Conservation (phyloP, 2,329 filamentous ascomycete species). For the Nigrospora sphaerica region DNA sequence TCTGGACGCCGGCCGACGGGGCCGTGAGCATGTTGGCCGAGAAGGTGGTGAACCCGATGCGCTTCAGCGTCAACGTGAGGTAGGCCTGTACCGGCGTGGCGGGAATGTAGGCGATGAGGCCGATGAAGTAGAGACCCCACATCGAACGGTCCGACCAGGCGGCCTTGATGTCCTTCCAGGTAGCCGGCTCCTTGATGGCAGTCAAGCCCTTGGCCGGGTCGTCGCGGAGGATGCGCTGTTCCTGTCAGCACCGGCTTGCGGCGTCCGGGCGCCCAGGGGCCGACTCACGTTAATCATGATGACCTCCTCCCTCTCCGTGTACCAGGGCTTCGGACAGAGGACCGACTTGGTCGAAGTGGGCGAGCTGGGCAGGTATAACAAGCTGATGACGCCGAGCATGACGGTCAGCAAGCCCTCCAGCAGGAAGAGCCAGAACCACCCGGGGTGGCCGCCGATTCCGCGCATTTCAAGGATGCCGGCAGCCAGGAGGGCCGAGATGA, state of each 20-base stretch:
- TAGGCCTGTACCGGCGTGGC: slow-evolving; percentile 40
- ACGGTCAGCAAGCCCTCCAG: slow-evolving; percentile 50
- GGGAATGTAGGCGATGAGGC: slow-evolving; percentile 41
- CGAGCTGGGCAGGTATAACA: slow-evolving; percentile 54
- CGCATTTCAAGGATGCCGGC: slow-evolving; percentile 29
- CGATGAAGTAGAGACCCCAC: slow-evolving; percentile 43
- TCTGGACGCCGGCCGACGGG: slow-evolving; percentile 48
- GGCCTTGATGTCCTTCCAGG: slow-evolving; percentile 32
- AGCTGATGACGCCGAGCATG: slow-evolving; percentile 44
- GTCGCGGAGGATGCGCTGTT: slow-evolving; percentile 38
- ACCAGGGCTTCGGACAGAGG: slow-evolving; percentile 59
- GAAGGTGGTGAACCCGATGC: slow-evolving; percentile 51
- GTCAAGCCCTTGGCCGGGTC: slow-evolving; percentile 46
- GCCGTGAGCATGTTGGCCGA: slow-evolving; percentile 57
- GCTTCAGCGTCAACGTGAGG: slow-evolving; percentile 48
- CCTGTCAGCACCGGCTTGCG: background rate
- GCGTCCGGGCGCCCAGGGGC: background rate
- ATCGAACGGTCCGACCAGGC: slow-evolving; percentile 38
- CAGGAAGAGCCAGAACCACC: slow-evolving; percentile 44
- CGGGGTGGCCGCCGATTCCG: slow-evolving; percentile 26
- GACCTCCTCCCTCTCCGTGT: slow-evolving; percentile 58
- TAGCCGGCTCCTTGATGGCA: slow-evolving; percentile 33
- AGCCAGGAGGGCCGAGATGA: slow-evolving; percentile 38
- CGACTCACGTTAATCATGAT: slow-evolving; percentile 55
- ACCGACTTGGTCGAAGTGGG: slow-evolving; percentile 57